Evolutionary conservation across 371 early-diverging fungal species (phyloP).

Genomic region (Mortierella sp.): DNA sequence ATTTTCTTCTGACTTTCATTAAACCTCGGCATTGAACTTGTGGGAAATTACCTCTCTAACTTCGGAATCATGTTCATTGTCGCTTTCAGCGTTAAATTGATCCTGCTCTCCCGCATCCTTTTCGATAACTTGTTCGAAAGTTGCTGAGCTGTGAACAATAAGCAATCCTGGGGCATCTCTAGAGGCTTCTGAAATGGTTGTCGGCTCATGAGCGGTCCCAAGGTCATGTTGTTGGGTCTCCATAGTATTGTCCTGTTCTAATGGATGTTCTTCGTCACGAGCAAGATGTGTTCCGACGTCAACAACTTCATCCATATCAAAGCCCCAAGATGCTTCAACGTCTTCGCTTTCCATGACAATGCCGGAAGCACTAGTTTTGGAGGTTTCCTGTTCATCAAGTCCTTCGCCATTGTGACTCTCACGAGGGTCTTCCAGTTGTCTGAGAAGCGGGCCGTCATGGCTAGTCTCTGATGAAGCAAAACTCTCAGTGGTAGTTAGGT

Average conservation of each 20-base stretch:
- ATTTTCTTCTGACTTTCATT: not conserved
- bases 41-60: constrained; percentile 30
- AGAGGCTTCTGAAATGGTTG: not conserved
- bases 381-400: not conserved
- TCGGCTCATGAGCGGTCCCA: not conserved
- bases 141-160: not conserved
- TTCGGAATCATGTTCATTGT: constrained; percentile 47
- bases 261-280: not conserved
- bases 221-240: not conserved
- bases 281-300: constrained; percentile 6
- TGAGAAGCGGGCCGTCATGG: not conserved
- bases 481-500: not conserved
- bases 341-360: constrained; percentile 6
- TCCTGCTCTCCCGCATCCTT: not conserved
- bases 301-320: constrained; percentile 29
- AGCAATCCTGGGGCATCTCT: not conserved
- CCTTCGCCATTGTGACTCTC: not conserved
- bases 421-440: not conserved
- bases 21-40: not conserved
- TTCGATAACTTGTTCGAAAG: too few species aligned
- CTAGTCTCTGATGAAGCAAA: not conserved
- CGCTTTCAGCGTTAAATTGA: constrained; percentile 14
- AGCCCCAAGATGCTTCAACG: constrained; percentile 43
- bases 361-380: not conserved
- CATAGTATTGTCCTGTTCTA: not conserved